Evolutionary conservation across 345 rosid genomes (phyloP).

Genomic region (Heritiera littoralis): DNA sequence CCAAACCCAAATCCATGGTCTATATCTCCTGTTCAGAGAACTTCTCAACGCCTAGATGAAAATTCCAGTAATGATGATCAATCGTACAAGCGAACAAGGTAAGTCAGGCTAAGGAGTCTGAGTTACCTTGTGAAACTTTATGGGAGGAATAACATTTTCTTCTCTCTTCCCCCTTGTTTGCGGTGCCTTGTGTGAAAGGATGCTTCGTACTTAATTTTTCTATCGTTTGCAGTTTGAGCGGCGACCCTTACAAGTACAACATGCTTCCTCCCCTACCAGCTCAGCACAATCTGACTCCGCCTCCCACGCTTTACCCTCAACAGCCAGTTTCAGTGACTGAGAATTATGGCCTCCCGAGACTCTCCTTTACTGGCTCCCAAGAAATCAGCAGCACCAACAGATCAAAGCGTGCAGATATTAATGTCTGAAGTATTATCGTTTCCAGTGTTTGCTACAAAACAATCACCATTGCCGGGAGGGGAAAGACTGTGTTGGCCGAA

Average conservation of each 20-base stretch:
- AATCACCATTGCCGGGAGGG: neutral
- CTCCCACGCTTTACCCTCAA: conserved; percentile 94
- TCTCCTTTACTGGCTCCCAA: conserved; percentile 49
- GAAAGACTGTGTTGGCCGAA: neutral
- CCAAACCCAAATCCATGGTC: conserved; percentile 85
- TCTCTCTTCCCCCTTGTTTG: neutral
- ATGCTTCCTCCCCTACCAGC: conserved; percentile 87
- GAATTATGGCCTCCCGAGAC: conserved; percentile 73
- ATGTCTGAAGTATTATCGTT: conserved; percentile 47
- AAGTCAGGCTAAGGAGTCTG: conserved; percentile 4
- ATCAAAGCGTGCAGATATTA: conserved; percentile 83
- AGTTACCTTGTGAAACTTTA: neutral
- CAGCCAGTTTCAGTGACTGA: conserved; percentile 78
- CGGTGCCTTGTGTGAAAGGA: neutral
- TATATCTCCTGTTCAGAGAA: conserved; percentile 49
- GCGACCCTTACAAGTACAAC: conserved; percentile 71
- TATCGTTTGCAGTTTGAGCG: conserved; percentile 53
- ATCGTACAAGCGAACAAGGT: conserved; percentile 64
- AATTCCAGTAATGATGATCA: conserved; percentile 67
- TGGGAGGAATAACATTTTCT: neutral
- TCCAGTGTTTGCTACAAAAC: neutral
- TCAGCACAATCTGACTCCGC: conserved; percentile 91
- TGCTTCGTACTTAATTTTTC: neutral
- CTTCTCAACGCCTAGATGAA: conserved; percentile 76
- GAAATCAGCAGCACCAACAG: conserved; percentile 58